Conservation (phyloP, 2,329 filamentous ascomycete species). For the Aspergillus puulaauensis region DNA sequence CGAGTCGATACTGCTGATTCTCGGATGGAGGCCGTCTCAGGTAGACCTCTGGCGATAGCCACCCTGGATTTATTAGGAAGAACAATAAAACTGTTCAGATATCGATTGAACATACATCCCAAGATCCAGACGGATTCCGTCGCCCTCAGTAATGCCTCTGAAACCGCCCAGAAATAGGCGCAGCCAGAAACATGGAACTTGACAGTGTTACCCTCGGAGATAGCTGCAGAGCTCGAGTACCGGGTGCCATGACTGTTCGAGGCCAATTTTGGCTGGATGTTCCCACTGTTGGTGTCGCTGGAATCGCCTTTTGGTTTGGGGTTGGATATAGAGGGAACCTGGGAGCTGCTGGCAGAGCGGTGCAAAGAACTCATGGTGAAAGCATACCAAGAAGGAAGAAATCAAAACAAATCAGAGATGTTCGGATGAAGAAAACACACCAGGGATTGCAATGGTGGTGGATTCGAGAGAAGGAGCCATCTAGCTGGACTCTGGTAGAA, state of each 20-base stretch:
- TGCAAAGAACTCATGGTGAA: no score
- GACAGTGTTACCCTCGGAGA: not conserved
- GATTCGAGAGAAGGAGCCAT: no score
- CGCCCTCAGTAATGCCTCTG: not conserved
- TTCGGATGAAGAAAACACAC: no score
- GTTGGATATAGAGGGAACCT: no score
- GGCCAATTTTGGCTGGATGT: not conserved
- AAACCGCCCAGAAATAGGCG: slow-evolving; percentile 1
- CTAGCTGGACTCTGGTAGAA: no score
- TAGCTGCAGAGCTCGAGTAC: not conserved
- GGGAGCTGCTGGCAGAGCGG: no score
- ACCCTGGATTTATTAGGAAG: not conserved
- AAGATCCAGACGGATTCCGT: not conserved
- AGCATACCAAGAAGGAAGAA: no score
- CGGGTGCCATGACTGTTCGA: not conserved
- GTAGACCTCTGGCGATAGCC: not conserved
- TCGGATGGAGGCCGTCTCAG: not conserved
- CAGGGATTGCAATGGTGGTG: no score
- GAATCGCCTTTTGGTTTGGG: not conserved
- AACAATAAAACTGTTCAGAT: no score
- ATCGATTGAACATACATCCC: not conserved
- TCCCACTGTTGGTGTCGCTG: not conserved
- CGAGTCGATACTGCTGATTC: not conserved
- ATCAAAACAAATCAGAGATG: no score
- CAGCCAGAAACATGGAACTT: not conserved